Base-by-base conservation (phyloP, 2,329 filamentous ascomycete species). In the Tothia fuscella region DNA sequence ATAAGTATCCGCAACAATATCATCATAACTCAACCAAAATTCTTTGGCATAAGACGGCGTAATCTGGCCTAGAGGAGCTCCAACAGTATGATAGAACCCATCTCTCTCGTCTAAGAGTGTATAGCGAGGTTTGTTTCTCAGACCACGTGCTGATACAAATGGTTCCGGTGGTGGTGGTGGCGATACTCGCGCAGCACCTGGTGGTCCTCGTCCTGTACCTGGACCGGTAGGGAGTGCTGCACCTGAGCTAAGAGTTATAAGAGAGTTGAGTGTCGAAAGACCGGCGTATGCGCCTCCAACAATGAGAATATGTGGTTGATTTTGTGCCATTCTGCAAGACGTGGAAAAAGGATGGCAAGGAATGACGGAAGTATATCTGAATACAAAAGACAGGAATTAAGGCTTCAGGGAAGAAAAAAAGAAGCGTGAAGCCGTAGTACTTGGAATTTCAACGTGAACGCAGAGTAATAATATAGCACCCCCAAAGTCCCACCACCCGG, bases 51-150 rank as follows among this genome's bases (percentile, higher is more conserved):
- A 82, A 19, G 70, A 64, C 10, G 70, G 65, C 6, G 74, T 74
- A 13, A 78, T 74, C 38, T 87, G 70, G 2, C 80, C 81, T 6
- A 87, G 69, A 1, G 84, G 84, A 0, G 79, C 76, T 38, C 82
- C 82, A 51, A 89, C 86, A 20, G 83, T 59, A 57, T 89, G 83
- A 58, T 77, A 87, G 57, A 77, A 87, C n/a, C 83, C 83, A 64
- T 88, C 82, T n/a, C 80, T 67, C 58, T 87, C 80, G 51, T 88
- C 82, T 19, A 84, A 76, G 17, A 88, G 70, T 17, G 80, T 86
- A 38, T 42, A 42, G 16, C 39, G 29, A 14, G 39, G 39, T 10
- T 42, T 42, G n/a, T 21, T 35, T 16, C 31, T 19, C 14, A 42
- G 39, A 35, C 29, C 29, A 17, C 39, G 39, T n/a, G n/a, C n/a